phyloP scores from a whole-genome alignment of 768 basidiomycete genomes.

The Tylopilus sp. region DNA sequence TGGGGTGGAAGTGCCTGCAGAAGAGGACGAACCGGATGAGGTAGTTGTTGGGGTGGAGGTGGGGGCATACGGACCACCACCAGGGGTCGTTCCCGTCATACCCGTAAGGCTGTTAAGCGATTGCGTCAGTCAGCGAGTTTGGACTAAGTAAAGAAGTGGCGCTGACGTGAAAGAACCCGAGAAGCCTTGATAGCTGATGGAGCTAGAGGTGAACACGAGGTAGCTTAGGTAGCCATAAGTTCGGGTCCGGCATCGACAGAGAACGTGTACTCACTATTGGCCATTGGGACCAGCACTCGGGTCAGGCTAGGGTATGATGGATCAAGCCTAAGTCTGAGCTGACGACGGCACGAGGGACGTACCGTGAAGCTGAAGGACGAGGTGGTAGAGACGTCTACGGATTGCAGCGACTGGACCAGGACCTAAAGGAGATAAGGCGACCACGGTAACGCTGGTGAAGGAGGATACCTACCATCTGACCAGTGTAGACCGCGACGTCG shows the following conservation, averaged over 20 bases:
- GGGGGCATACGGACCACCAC: slow-evolving; percentile 19
- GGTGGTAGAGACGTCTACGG: slow-evolving; percentile 48
- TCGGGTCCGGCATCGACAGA: not conserved
- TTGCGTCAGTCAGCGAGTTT: not conserved
- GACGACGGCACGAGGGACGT: slow-evolving; percentile 12
- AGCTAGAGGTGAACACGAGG: slow-evolving; percentile 49
- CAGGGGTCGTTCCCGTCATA: slow-evolving; percentile 54
- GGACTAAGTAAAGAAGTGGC: not conserved
- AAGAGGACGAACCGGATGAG: slow-evolving; percentile 8
- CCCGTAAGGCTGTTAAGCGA: slow-evolving; percentile 41
- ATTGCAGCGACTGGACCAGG: slow-evolving; percentile 54
- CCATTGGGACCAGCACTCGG: slow-evolving; percentile 52
- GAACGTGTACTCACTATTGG: slow-evolving; percentile 45
- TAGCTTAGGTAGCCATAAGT: slow-evolving; percentile 42
- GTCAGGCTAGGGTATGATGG: slow-evolving; percentile 41
- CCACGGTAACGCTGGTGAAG: not conserved
- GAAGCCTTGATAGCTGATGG: slow-evolving; percentile 37
- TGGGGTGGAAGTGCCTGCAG: slow-evolving; percentile 13
- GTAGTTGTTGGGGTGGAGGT: not conserved
- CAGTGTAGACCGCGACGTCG: slow-evolving; percentile 54
- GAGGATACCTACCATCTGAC: slow-evolving; percentile 26
- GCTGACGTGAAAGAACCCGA: slow-evolving; percentile 59
- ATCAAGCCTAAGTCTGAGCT: not conserved
- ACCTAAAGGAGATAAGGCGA: slow-evolving; percentile 31
- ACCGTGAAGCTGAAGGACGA: slow-evolving; percentile 58